These are phyloP conservation scores for Colletotrichum navitas DNA, from an alignment of 2,329 filamentous ascomycete genomes.

Conservation along the genomic window DNA sequence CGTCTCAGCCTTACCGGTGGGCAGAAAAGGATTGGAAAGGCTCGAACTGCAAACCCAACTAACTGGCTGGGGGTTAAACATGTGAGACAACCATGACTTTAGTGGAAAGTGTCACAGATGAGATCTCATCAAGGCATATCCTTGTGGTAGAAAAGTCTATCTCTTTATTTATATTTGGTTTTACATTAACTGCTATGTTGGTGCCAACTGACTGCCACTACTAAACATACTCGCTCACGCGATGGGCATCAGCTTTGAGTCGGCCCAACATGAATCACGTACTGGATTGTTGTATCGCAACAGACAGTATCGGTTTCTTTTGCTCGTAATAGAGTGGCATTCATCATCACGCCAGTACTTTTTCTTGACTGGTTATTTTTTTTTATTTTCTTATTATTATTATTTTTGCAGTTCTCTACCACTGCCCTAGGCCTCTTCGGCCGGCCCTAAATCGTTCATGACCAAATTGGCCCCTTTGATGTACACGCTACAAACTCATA, in stretches of 20 bases:
- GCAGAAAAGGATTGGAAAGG: not conserved
- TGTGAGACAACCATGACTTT: not conserved
- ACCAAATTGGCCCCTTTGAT: not conserved
- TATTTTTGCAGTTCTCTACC: not conserved
- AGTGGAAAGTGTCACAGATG: not conserved
- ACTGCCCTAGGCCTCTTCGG: not conserved
- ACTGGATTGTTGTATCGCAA: too few relatives aligned
- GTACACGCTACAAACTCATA: not conserved
- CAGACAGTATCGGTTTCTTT: not conserved
- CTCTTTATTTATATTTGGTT: too few relatives aligned
- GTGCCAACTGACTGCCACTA: not conserved
- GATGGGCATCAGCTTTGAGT: not conserved
- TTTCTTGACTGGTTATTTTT: not conserved
- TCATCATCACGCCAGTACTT: conserved; percentile 8
- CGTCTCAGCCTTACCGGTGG: not conserved
- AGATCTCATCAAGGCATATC: not conserved
- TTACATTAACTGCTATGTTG: not conserved
- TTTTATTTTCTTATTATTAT: too few relatives aligned
- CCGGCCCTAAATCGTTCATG: not conserved
- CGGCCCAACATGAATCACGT: too few relatives aligned
- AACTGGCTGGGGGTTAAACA: too few relatives aligned
- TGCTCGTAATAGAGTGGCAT: conserved; percentile 8
- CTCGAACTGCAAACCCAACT: not conserved
- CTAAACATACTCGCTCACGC: too few relatives aligned
- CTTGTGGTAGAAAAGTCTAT: not conserved